A percentile compares a stretch with the other conserved stretches of the same genome.
phyloP scores from a whole-genome alignment of 306 rosid genomes.

The Amphicarpaea edgeworthii region DNA sequence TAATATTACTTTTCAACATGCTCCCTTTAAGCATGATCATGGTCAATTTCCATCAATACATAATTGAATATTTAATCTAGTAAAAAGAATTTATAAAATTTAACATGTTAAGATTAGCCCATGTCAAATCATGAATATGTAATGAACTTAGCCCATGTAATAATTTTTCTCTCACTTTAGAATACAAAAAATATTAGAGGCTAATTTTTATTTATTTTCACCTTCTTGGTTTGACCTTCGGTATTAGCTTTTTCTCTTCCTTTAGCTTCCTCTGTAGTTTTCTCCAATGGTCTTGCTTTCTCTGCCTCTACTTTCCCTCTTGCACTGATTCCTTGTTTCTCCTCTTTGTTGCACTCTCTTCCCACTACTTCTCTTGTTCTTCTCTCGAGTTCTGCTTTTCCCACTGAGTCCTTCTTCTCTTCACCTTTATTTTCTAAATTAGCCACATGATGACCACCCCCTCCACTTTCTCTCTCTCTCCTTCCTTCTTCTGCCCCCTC shows the following conservation, averaged over 20 bases:
- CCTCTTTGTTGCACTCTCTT: constrained; percentile 1
- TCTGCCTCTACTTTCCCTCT: constrained; percentile 21
- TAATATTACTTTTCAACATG: background rate
- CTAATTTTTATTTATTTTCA: background rate
- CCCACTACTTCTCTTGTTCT: constrained; percentile 16
- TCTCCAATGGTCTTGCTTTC: constrained; percentile 6
- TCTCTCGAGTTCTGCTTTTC: background rate
- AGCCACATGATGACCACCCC: constrained; percentile 20
- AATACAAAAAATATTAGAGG: background rate
- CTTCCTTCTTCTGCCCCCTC: constrained; percentile 8
- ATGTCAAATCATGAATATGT: no score
- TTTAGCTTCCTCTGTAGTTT: constrained; percentile 4
- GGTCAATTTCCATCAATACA: background rate
- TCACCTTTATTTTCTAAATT: constrained; percentile 37
- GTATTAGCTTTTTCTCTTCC: constrained; percentile 10
- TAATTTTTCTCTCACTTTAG: no score
- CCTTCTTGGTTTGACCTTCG: background rate
- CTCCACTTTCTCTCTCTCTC: no score
- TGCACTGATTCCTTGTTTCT: background rate
- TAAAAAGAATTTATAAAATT: background rate
- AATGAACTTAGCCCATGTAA: no score
- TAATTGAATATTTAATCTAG: background rate
- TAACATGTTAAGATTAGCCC: no score
- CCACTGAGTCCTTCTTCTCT: constrained; percentile 32
- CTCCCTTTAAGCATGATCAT: background rate